phyloP scores from a whole-genome alignment of 805 yeast species.

The Hanseniaspora occidentalis region DNA sequence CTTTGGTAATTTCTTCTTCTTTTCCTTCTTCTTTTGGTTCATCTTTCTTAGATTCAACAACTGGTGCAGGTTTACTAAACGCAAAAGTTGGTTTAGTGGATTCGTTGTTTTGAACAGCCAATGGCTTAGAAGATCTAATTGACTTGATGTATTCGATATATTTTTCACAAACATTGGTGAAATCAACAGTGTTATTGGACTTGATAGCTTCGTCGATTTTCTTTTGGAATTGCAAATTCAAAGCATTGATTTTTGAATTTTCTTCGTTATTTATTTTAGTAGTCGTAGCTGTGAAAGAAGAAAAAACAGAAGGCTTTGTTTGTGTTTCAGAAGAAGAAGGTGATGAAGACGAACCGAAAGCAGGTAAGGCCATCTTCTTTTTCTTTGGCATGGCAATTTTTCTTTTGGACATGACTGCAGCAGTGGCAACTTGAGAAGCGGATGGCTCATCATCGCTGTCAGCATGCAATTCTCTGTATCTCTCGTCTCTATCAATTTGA shows the following conservation, averaged over 20 bases:
- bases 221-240: slow-evolving; percentile 46
- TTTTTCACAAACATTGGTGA: slow-evolving; percentile 42
- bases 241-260: slow-evolving; percentile 43
- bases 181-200: slow-evolving; percentile 40
- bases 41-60: neutral
- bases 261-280: slow-evolving; percentile 13
- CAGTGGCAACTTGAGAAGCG: slow-evolving; percentile 35
- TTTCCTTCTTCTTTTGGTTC: neutral
- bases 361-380: slow-evolving; percentile 15
- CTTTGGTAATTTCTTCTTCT: slow-evolving; percentile 2
- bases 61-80: slow-evolving; percentile 11
- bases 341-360: slow-evolving; percentile 11
- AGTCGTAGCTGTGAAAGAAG: slow-evolving; percentile 6
- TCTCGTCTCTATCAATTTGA: slow-evolving; percentile 46
- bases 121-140: slow-evolving; percentile 16
- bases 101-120: neutral
- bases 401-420: slow-evolving; percentile 51
- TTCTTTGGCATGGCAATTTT: slow-evolving; percentile 51
- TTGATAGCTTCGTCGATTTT: slow-evolving; percentile 31
- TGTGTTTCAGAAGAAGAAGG: slow-evolving; percentile 5
- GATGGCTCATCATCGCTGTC: slow-evolving; percentile 29
- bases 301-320: slow-evolving; percentile 4
- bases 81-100: neutral
- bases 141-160: slow-evolving; percentile 41
- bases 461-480: slow-evolving; percentile 19